Evolutionary conservation across 2,329 filamentous ascomycete species (phyloP).

Genomic region (Penicillium carneum): DNA sequence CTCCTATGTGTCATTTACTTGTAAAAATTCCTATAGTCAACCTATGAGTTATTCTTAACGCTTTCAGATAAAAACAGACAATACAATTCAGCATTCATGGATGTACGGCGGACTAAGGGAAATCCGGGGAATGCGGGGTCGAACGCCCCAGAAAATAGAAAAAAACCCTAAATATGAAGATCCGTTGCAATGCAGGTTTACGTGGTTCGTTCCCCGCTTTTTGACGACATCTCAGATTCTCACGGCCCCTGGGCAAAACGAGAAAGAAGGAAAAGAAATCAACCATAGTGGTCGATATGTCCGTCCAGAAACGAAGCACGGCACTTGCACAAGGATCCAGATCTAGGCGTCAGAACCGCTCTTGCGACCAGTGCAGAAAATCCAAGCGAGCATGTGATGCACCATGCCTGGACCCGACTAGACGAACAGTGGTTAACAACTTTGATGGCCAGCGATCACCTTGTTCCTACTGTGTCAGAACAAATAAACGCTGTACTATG

Average conservation of each 20-base stretch:
- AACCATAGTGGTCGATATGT: neutral
- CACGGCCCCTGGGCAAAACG: neutral
- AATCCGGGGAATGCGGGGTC: neutral
- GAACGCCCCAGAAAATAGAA: neutral
- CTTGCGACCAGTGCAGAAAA: slow-evolving; percentile 9
- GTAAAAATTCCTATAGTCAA: neutral
- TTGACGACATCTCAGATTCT: neutral
- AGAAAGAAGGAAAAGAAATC: neutral
- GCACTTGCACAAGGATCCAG: neutral
- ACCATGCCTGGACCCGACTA: neutral
- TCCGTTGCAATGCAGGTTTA: neutral
- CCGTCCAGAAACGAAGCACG: neutral
- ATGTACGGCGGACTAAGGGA: neutral
- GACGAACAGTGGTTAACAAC: neutral
- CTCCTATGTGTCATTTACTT: neutral
- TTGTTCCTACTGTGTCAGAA: neutral
- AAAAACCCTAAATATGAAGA: neutral
- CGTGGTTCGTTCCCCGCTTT: neutral
- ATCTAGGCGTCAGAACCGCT: slow-evolving; percentile 1
- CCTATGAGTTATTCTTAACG: neutral
- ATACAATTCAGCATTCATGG: neutral
- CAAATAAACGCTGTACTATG: slow-evolving; percentile 7
- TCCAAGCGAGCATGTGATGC: slow-evolving; percentile 10
- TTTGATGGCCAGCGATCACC: neutral
- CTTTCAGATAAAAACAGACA: neutral